Base-by-base conservation (phyloP, 2,329 filamentous ascomycete species). In the Trichophyton simii region DNA sequence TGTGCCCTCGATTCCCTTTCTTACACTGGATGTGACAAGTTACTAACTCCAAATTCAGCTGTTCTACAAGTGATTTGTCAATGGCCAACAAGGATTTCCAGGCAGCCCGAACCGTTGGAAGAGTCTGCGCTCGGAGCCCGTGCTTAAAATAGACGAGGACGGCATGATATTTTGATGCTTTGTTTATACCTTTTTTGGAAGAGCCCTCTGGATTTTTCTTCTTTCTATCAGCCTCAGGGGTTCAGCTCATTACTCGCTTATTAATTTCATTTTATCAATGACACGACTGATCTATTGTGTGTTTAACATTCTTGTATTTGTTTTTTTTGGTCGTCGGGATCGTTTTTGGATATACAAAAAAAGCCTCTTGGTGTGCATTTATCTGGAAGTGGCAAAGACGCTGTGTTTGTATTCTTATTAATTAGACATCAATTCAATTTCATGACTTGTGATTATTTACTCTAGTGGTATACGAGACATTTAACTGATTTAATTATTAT, bases 131-230 rank as follows among this genome's bases (percentile, higher is more conserved):
- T 54, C 13, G 18, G 18, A 22, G 11, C 9, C 13, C 28, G 22
- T 54, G 28, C 28, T 54, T n/a, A 31, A 34, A 54, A 34, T 22
- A 28, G 20, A 34, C 15, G 13, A 54, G 50, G 50, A 54, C 28
- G 13, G 22, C 50, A 54, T 54, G 50, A 54, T 54, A 54, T 31
- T 54, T 54, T 54, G 25, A 54, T 54, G 50, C 34, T 54, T 38
- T 54, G 50, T 34, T 52, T 54, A 54, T 54, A 54, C 50, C 50
- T n/a, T 54, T 54, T 25, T 54, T 31, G 4, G 50, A 25, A n/a
- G 8, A 3, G 13, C 11, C 28, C 22, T 54, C 22, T 54, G 50
- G 28, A n/a, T 44, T 44, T 38, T 44, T 44, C 4, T 44, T 44
- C n/a, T 44, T 18, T 54, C 34, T 54, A 34, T 34, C 44, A 48